Conservation (phyloP, 2,329 filamentous ascomycete species). For the Cladobotryum mycophilum region DNA sequence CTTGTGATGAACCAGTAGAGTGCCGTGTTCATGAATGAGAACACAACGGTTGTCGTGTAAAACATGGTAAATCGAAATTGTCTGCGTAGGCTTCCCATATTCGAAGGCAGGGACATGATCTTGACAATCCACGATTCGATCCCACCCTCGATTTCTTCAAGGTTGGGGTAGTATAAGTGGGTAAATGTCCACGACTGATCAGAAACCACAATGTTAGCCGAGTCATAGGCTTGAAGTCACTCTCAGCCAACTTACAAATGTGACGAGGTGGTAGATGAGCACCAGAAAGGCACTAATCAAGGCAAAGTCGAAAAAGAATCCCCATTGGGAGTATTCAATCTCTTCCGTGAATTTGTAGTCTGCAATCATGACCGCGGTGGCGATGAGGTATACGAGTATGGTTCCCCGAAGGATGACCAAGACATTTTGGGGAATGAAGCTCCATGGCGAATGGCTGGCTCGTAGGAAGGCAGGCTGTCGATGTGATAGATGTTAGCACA, state of each 20-base stretch:
- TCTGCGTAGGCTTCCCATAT: slow-evolving; percentile 34
- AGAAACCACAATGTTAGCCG: background rate
- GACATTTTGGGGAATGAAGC: slow-evolving; percentile 38
- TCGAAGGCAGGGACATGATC: slow-evolving; percentile 39
- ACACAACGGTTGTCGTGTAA: slow-evolving; percentile 41
- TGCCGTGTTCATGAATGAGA: slow-evolving; percentile 43
- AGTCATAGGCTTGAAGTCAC: background rate
- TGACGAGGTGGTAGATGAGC: slow-evolving; percentile 40
- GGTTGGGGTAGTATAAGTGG: slow-evolving; percentile 42
- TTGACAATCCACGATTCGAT: slow-evolving; percentile 32
- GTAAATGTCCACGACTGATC: slow-evolving; percentile 45
- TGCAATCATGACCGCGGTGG: slow-evolving; percentile 34
- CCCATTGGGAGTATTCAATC: slow-evolving; percentile 33
- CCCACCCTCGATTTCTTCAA: slow-evolving; percentile 29
- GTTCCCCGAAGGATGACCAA: slow-evolving; percentile 39
- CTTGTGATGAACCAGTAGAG: slow-evolving; percentile 43
- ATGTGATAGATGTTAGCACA: slow-evolving; percentile 11
- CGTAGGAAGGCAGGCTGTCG: slow-evolving; percentile 44
- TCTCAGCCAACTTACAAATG: slow-evolving; percentile 36
- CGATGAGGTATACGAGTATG: slow-evolving; percentile 38
- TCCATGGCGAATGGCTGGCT: slow-evolving; percentile 47
- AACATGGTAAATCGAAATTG: slow-evolving; percentile 46
- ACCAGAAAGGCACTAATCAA: slow-evolving; percentile 37
- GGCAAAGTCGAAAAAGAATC: slow-evolving; percentile 44
- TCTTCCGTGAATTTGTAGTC: slow-evolving; percentile 40